Percentiles rank a stretch among this genome's conserved stretches.
These are phyloP conservation scores for Ceratobasidium sp. DNA, from an alignment of 1,284 basidiomycete species.

Conservation along the genomic window DNA sequence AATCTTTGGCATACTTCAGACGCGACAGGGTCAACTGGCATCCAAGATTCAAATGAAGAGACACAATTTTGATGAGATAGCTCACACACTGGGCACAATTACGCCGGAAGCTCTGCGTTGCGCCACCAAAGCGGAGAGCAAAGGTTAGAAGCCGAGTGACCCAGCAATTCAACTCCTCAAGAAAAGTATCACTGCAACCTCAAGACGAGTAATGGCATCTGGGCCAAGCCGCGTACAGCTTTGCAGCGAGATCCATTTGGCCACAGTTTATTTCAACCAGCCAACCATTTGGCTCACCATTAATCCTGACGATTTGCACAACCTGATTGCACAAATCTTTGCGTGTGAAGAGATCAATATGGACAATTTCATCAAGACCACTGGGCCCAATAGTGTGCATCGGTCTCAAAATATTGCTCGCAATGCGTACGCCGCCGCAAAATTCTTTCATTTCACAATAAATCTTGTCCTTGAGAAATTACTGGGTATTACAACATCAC, in stretches of 20 bases:
- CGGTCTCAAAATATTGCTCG: constrained; percentile 57
- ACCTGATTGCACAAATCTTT: constrained; percentile 60
- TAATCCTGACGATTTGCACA: constrained; percentile 56
- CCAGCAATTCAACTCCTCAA: constrained; percentile 32
- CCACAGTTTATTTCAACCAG: constrained; percentile 44
- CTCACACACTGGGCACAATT: constrained; percentile 7
- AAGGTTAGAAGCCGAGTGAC: constrained; percentile 9
- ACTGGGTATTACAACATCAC: constrained; percentile 56
- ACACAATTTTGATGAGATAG: constrained; percentile 31
- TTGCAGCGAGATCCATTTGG: constrained; percentile 56
- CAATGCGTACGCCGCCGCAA: constrained; percentile 60
- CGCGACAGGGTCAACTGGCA: constrained; percentile 36
- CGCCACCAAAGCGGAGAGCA: constrained; percentile 48
- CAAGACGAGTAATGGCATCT: constrained; percentile 50
- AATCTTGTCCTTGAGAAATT: constrained; percentile 56
- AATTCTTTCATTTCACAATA: constrained; percentile 63
- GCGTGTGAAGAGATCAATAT: constrained; percentile 60
- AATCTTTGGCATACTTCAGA: constrained; percentile 58
- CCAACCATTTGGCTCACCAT: constrained; percentile 55
- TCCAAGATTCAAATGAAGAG: constrained; percentile 49
- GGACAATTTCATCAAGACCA: constrained; percentile 55
- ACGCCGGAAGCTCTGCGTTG: constrained; percentile 41
- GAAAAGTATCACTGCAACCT: constrained; percentile 37
- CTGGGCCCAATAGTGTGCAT: constrained; percentile 54
- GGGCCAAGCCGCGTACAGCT: constrained; percentile 49